A percentile compares a stretch with the other conserved stretches of the same genome.
Evolutionary conservation across 225 moss, liverwort and hornwort species (phyloP).

Genomic region (Pseudoscleropodium purum): DNA sequence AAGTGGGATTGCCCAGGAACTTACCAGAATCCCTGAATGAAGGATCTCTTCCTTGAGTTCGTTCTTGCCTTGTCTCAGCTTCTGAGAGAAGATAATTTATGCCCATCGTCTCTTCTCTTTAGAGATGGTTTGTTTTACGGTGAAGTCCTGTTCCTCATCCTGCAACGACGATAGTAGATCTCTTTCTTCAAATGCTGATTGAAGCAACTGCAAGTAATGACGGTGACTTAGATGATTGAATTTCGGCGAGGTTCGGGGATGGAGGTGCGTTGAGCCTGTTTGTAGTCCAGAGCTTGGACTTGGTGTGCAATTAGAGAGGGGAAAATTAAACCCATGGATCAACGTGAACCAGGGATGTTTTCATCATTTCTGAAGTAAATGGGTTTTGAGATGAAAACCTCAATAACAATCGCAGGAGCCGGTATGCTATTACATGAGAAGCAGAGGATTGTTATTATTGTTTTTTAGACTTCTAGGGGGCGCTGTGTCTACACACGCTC

Average conservation of each 20-base stretch:
- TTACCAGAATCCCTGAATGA: neutral
- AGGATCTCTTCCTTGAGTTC: neutral
- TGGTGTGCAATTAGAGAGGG: neutral
- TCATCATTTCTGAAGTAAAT: neutral
- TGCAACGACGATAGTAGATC: neutral
- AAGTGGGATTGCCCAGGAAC: slow-evolving; percentile 55
- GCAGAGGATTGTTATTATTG: neutral
- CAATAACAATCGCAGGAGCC: neutral
- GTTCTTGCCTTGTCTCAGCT: neutral
- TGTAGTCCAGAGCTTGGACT: neutral
- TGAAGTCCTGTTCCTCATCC: neutral
- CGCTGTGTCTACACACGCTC: neutral
- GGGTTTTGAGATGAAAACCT: slow-evolving; percentile 12
- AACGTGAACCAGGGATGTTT: neutral
- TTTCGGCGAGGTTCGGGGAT: neutral
- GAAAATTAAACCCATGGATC: neutral
- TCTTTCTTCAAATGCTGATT: neutral
- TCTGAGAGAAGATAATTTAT: neutral
- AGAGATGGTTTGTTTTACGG: neutral
- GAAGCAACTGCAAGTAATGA: neutral
- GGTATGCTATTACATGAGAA: neutral
- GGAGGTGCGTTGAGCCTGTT: neutral
- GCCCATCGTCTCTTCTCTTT: neutral
- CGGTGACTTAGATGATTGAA: neutral
- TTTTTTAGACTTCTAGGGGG: neutral